Evolutionary conservation across 2,329 filamentous ascomycete genomes (phyloP).

Genomic region (Mycocentrospora acerina): DNA sequence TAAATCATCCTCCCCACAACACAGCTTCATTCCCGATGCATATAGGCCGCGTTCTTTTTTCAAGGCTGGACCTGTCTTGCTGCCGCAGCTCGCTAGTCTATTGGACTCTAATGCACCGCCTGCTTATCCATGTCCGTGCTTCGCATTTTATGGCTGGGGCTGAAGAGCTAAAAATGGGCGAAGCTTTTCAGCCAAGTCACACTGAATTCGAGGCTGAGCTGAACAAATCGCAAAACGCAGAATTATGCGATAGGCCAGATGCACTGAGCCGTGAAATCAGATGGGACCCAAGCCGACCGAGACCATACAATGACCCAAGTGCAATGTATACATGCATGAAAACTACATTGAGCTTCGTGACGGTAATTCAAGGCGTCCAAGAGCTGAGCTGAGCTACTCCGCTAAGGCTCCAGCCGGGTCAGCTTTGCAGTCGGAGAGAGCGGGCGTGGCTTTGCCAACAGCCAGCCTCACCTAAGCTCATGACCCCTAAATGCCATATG

Average conservation of each 20-base stretch:
- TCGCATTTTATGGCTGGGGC: conserved; percentile 1
- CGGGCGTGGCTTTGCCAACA: conserved; percentile 3
- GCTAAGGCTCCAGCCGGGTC: no score
- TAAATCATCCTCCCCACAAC: conserved; percentile 4
- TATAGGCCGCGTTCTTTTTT: conserved; percentile 3
- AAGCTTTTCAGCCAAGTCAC: conserved; percentile 15
- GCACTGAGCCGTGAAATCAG: conserved; percentile 1
- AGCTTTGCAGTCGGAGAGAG: background rate
- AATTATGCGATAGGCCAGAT: background rate
- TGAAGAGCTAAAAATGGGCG: conserved; percentile 7
- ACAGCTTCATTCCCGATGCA: background rate
- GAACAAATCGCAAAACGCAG: conserved; percentile 6
- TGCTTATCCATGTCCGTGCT: conserved; percentile 2
- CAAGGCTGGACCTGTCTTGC: conserved; percentile 5
- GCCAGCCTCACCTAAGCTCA: conserved; percentile 2
- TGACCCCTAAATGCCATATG: no score
- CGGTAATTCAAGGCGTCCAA: background rate
- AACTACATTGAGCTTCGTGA: conserved; percentile 1
- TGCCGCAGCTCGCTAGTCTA: conserved; percentile 1
- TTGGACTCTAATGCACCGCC: background rate
- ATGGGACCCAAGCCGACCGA: conserved; percentile 2
- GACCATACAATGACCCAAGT: conserved; percentile 1
- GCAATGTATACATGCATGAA: no score
- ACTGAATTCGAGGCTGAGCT: conserved; percentile 5
- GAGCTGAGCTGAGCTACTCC: no score